Percentiles rank a stretch among this genome's conserved stretches.
phyloP scores from a whole-genome alignment of 2,329 filamentous ascomycete species.

The Seiridium cupressi region DNA sequence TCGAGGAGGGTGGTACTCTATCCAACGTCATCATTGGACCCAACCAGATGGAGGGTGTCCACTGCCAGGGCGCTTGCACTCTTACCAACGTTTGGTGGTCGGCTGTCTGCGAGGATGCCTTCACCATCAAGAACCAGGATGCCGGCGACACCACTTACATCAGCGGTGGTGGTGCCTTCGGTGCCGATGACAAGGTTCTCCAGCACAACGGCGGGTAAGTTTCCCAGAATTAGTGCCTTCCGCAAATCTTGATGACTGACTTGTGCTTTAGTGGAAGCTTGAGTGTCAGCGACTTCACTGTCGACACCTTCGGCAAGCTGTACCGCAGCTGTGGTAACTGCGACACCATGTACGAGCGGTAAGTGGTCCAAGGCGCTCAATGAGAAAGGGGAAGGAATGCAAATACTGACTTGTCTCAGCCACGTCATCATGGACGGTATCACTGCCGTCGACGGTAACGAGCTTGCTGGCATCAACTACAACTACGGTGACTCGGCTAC shows the following conservation, averaged over 20 bases:
- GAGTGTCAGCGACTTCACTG: constrained; percentile 27
- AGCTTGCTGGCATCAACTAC: constrained; percentile 31
- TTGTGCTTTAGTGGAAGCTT: constrained; percentile 6
- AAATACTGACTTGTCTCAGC: constrained; percentile 1
- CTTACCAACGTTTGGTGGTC: constrained; percentile 32
- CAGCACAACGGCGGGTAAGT: constrained; percentile 12
- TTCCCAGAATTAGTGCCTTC: no score
- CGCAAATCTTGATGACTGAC: not conserved
- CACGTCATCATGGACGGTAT: constrained; percentile 27
- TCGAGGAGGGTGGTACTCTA: constrained; percentile 26
- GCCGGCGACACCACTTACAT: constrained; percentile 6
- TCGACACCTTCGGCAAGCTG: constrained; percentile 38
- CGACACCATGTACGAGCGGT: constrained; percentile 24
- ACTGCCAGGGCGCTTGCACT: constrained; percentile 23
- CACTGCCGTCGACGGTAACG: constrained; percentile 27
- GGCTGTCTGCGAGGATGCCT: constrained; percentile 34
- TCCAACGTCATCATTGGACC: constrained; percentile 37
- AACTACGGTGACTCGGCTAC: constrained; percentile 35
- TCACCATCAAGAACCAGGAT: constrained; percentile 7
- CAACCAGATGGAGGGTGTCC: constrained; percentile 36
- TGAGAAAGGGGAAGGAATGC: no score
- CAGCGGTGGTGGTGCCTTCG: constrained; percentile 24
- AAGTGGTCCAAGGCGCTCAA: not conserved
- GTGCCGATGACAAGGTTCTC: constrained; percentile 20
- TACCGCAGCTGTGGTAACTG: constrained; percentile 48